Conservation (phyloP, 352 stramenopile species). For the Pythium rhizo-oryzae region DNA sequence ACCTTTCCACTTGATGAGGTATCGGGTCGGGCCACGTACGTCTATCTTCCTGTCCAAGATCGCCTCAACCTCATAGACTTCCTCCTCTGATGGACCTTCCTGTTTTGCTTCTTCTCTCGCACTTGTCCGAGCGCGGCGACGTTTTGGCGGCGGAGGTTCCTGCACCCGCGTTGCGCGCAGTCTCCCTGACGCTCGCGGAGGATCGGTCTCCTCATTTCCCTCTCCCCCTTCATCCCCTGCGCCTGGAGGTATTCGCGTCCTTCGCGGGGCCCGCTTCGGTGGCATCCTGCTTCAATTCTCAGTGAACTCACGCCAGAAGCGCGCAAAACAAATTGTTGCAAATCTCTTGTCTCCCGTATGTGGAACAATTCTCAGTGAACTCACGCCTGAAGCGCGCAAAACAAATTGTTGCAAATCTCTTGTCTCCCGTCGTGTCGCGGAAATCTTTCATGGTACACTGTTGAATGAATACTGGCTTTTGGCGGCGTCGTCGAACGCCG, state of each 20-base stretch:
- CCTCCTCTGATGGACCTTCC: neutral
- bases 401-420: neutral
- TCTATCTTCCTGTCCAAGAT: constrained; percentile 4
- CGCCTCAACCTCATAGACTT: neutral
- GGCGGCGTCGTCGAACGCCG: neutral
- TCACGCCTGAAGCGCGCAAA: neutral
- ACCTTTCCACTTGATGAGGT: constrained; percentile 2
- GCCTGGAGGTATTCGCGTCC: too few species aligned
- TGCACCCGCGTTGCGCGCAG: too few species aligned
- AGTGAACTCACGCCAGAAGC: neutral
- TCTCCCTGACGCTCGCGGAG: too few species aligned
- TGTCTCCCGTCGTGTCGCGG: too few species aligned
- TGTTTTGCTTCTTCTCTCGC: neutral
- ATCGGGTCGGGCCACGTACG: neutral
- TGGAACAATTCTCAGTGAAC: too few species aligned
- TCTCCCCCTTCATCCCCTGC: too few species aligned
- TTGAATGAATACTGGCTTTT: too few species aligned
- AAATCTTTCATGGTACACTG: too few species aligned
- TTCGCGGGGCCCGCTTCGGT: too few species aligned
- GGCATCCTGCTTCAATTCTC: neutral
- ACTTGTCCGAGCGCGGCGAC: too few species aligned
- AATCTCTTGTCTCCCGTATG: neutral
- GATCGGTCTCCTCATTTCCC: too few species aligned
- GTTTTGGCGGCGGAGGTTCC: too few species aligned
- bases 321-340: neutral